Evolutionary conservation across 352 stramenopile species (phyloP).

Genomic region (Pythium rishiriense): DNA sequence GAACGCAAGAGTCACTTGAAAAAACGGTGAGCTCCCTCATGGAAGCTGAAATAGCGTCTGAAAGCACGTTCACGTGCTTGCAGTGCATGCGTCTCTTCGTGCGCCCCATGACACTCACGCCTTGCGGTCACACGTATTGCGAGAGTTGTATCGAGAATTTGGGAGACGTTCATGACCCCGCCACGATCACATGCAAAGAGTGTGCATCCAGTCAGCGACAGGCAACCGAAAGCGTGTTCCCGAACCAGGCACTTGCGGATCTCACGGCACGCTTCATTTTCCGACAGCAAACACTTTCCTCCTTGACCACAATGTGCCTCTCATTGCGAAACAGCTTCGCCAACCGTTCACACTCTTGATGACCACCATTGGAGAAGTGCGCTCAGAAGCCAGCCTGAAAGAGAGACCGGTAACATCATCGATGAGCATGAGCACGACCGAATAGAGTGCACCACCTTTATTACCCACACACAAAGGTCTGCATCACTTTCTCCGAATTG

Average conservation of each 20-base stretch:
- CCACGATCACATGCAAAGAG: constrained; percentile 60
- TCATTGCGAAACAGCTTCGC: constrained; percentile 64
- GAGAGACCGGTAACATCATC: not conserved
- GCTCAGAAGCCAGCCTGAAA: no score
- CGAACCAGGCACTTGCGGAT: constrained; percentile 68
- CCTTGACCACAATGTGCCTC: constrained; percentile 68
- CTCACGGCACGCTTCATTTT: constrained; percentile 76
- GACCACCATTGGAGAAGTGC: not conserved
- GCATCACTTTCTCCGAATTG: no score
- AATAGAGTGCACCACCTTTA: no score
- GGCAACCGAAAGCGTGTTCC: constrained; percentile 56
- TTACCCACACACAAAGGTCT: no score
- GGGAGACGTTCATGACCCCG: constrained; percentile 37
- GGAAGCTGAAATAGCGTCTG: constrained; percentile 66
- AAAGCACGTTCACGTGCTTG: constrained; percentile 75
- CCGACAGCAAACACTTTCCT: constrained; percentile 65
- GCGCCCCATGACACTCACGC: constrained; percentile 63
- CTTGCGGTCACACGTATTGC: constrained; percentile 77
- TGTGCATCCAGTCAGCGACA: constrained; percentile 26
- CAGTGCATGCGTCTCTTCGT: constrained; percentile 71
- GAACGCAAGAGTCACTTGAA: constrained; percentile 67
- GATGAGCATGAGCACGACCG: no score
- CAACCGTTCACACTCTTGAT: constrained; percentile 28
- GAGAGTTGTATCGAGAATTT: constrained; percentile 45
- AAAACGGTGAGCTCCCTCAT: constrained; percentile 67